A percentile compares a stretch with the other conserved stretches of the same genome.
These are phyloP conservation scores for Boletus sp. DNA, from an alignment of 768 basidiomycete genomes.

Conservation along the genomic window DNA sequence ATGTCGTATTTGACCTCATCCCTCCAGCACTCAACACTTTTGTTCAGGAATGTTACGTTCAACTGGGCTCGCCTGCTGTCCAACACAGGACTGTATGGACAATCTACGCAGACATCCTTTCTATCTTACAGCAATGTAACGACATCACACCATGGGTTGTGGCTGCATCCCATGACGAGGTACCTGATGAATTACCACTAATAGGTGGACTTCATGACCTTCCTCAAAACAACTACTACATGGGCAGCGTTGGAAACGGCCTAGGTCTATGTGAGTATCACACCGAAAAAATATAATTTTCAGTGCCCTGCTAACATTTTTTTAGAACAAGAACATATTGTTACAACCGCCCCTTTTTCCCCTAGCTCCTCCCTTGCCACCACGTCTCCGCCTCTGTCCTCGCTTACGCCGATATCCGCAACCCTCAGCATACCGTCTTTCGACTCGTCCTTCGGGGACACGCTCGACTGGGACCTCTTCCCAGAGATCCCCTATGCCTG, in stretches of 20 bases:
- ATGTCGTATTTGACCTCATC: constrained; percentile 35
- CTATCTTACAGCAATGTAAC: background rate
- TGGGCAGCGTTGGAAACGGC: background rate
- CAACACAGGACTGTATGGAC: background rate
- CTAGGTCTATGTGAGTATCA: background rate
- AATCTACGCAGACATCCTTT: background rate
- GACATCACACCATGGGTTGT: background rate
- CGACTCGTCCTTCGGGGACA: no score
- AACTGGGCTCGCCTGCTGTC: background rate
- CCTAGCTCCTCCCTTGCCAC: no score
- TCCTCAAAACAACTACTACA: background rate
- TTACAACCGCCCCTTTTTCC: no score
- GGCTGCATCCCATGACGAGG: background rate
- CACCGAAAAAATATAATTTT: background rate
- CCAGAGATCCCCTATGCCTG: no score
- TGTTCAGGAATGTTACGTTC: background rate
- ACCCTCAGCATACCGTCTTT: no score
- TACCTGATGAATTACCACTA: background rate
- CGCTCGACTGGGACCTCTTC: no score
- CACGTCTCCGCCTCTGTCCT: no score
- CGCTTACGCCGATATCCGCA: no score
- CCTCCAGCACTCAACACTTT: constrained; percentile 26
- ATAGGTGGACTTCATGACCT: background rate
- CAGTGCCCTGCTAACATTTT: background rate
- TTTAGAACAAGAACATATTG: no score